Base-by-base conservation (phyloP, 2,329 filamentous ascomycete species). In the Furcasterigmium furcatum region DNA sequence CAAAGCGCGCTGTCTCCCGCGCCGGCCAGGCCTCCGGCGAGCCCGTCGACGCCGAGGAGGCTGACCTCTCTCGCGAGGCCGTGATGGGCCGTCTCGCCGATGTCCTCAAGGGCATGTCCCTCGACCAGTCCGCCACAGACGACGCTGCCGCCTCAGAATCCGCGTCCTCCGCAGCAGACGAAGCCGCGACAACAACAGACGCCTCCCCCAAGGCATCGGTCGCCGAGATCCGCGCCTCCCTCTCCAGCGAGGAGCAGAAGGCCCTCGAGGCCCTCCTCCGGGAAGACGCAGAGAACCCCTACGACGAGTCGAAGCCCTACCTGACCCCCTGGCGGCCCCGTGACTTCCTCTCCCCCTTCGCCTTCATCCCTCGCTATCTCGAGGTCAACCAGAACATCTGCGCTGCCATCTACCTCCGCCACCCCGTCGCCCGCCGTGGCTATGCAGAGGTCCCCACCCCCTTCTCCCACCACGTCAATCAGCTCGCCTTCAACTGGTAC, bases 381-480 rank as follows among this genome's bases (percentile, higher is more conserved):
- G 95, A 99, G 71, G 94, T 99, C 57, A 96, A 97, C 74, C 94
- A 95, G 67, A 95, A 91, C 61, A 87, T 97, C 58, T 99, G 94
- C 68, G 86, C 91, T 1, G 94, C 94, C 10, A 91, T 99, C 34
- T 99, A 99, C 66, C 72, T 99, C 51, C 80, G 94, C 47, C 92
- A 99, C 72, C 94, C 94, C 0, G 92, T 97, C 36, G 94, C 90
- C 21, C 79, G 91, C 49, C 85, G 85, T 3, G 91, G 91, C 10
- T 59, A 81, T 53, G 84, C 87, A 4, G 94, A 92, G 66, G 86
- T 92, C 49, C 92, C 92, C 2, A 90, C 88, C 20, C 92, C 92
- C 16, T 96, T 91, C 67, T 68, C 73, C 42, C 72, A 79, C 46
- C 71, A 81, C 52, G 78, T 84, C n/a, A 84, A 79, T 62, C 88